phyloP scores from a whole-genome alignment of 2,329 filamentous ascomycete species.

The Claviceps maximensis region DNA sequence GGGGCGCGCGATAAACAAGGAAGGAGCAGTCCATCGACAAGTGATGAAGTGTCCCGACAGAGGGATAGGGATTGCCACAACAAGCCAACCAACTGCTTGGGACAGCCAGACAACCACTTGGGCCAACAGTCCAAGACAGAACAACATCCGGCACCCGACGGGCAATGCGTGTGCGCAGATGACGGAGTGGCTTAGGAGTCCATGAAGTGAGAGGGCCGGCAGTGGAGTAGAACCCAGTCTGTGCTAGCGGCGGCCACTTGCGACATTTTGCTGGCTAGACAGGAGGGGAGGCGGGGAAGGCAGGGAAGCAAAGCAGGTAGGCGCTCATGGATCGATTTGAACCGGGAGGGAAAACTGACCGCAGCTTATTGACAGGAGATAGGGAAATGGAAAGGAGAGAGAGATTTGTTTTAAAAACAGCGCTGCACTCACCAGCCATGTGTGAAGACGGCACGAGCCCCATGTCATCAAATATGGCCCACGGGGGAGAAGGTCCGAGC shows the following conservation, averaged over 20 bases:
- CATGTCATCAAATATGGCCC: background rate
- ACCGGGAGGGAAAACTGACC: background rate
- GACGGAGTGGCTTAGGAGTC: background rate
- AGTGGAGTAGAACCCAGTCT: background rate
- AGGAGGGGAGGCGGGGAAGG: background rate
- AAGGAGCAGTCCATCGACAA: background rate
- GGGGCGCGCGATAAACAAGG: background rate
- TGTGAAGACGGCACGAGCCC: constrained; percentile 2
- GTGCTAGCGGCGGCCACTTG: background rate
- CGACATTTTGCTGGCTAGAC: background rate
- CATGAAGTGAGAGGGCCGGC: background rate
- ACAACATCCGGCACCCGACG: background rate
- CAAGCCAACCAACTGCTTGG: background rate
- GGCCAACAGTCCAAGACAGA: background rate
- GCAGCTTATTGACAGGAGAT: too few relatives aligned
- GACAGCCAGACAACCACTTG: background rate
- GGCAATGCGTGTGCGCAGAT: background rate
- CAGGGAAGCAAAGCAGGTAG: background rate
- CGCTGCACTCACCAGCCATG: background rate
- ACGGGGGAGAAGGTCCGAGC: background rate
- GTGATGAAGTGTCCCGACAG: background rate
- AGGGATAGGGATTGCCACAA: background rate
- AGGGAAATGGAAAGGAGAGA: background rate
- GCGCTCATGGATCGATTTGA: background rate
- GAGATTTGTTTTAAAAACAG: background rate